These are phyloP conservation scores for Fusarium dlaminii DNA, from an alignment of 2,329 filamentous ascomycete species.

Conservation along the genomic window DNA sequence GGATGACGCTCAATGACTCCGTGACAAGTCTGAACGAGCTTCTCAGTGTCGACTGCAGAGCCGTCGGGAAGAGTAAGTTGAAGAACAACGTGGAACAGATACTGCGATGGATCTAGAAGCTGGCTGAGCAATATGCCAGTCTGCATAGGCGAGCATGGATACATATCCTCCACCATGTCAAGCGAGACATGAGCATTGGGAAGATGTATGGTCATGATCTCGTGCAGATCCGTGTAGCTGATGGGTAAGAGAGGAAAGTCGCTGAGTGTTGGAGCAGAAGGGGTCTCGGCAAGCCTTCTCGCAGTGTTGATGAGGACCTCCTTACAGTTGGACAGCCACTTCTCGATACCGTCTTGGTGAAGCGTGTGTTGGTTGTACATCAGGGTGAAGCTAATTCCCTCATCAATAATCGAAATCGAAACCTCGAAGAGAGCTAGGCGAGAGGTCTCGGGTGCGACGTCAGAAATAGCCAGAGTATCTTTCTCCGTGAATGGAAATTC, in stretches of 20 bases:
- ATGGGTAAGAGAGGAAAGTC: constrained; percentile 48
- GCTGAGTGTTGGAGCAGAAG: constrained; percentile 42
- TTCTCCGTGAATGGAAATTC: constrained; percentile 2
- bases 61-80: not conserved
- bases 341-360: constrained; percentile 16
- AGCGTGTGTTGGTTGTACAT: constrained; percentile 30
- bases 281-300: constrained; percentile 9
- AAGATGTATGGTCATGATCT: constrained; percentile 33
- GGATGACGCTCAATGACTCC: constrained; percentile 43
- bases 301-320: constrained; percentile 3
- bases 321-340: constrained; percentile 24
- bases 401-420: constrained; percentile 11
- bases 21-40: constrained; percentile 17
- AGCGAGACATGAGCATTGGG: constrained; percentile 25
- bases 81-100: constrained; percentile 30
- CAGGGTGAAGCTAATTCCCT: not conserved
- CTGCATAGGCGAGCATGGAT: constrained; percentile 52
- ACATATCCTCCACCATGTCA: constrained; percentile 46
- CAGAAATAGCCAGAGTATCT: not conserved
- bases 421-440: constrained; percentile 36
- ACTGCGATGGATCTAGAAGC: constrained; percentile 25
- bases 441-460: constrained; percentile 7
- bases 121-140: constrained; percentile 51
- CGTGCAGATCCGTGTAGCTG: constrained; percentile 43
- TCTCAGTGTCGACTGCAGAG: not conserved